A percentile compares a stretch with the other conserved stretches of the same genome.
These are phyloP conservation scores for Puccinia hordei DNA, from an alignment of 1,284 basidiomycete species.

Conservation along the genomic window DNA sequence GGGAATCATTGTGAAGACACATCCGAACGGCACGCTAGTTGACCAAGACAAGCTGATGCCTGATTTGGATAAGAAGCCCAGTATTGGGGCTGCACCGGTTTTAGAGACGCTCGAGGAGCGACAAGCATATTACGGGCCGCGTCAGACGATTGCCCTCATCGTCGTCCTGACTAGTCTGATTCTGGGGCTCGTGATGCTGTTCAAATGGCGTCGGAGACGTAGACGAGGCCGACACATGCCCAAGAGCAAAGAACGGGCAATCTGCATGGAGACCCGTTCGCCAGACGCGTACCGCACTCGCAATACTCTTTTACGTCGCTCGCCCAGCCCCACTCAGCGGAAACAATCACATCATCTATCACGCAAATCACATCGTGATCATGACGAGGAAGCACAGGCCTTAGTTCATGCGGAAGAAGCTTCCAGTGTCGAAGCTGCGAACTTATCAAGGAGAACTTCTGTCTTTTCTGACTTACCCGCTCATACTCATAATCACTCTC, in stretches of 20 bases:
- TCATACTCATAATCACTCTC: background rate
- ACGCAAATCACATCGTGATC: background rate
- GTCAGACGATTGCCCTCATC: conserved; percentile 24
- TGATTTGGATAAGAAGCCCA: background rate
- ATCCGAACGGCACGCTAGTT: conserved; percentile 24
- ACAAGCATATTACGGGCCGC: conserved; percentile 43
- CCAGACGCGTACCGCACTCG: background rate
- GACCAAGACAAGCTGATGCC: background rate
- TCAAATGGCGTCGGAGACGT: conserved; percentile 25
- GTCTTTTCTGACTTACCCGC: background rate
- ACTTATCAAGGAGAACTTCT: background rate
- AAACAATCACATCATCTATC: background rate
- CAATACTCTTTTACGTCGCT: background rate
- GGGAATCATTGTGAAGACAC: conserved; percentile 26
- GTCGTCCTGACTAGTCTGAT: conserved; percentile 13
- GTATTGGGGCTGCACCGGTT: background rate
- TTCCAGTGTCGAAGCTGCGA: background rate
- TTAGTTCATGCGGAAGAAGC: background rate
- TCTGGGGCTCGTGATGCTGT: conserved; percentile 14
- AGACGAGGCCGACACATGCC: background rate
- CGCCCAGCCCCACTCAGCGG: background rate
- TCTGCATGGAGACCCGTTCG: background rate
- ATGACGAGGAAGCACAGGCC: conserved; percentile 9
- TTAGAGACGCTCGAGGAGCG: conserved; percentile 31
- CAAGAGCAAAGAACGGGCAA: background rate